phyloP scores from a whole-genome alignment of 768 basidiomycete species.

The Porpolomopsis calyptriformis region DNA sequence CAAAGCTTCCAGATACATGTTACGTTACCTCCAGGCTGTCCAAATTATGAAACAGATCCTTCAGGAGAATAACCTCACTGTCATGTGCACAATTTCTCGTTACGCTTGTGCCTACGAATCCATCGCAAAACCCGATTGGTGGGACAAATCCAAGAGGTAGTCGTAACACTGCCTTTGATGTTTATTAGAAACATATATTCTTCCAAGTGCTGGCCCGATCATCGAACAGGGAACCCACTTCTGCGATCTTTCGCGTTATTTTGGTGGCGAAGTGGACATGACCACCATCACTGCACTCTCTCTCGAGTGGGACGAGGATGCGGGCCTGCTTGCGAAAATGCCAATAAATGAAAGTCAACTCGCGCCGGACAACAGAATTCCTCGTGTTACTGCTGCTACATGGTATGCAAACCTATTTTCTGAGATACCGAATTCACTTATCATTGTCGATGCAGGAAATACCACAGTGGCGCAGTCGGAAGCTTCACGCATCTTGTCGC shows the following conservation, averaged over 20 bases:
- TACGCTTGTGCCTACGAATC: constrained; percentile 84
- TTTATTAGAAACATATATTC: constrained; percentile 3
- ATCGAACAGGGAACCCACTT: constrained; percentile 95
- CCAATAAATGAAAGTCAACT: constrained; percentile 78
- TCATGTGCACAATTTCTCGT: constrained; percentile 93
- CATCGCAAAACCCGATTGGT: constrained; percentile 81
- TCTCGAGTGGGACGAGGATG: constrained; percentile 84
- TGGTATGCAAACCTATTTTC: constrained; percentile 41
- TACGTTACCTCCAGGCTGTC: constrained; percentile 86
- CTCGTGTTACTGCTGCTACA: constrained; percentile 83
- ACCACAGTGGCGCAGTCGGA: constrained; percentile 88
- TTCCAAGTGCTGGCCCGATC: constrained; percentile 61
- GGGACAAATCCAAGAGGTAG: constrained; percentile 82
- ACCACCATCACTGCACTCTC: constrained; percentile 73
- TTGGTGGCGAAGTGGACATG: constrained; percentile 92
- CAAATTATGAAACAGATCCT: constrained; percentile 97
- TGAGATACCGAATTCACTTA: constrained; percentile 2
- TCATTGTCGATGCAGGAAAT: constrained; percentile 55
- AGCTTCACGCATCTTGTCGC: constrained; percentile 84
- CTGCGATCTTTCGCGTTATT: constrained; percentile 93
- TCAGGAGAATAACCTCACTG: constrained; percentile 83
- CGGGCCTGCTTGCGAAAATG: constrained; percentile 76
- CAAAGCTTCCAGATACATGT: constrained; percentile 59
- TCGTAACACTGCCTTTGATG: constrained; percentile 6
- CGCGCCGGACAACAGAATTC: constrained; percentile 80